Evolutionary conservation across 805 yeast species (phyloP).

Genomic region (Candida schatavii): DNA sequence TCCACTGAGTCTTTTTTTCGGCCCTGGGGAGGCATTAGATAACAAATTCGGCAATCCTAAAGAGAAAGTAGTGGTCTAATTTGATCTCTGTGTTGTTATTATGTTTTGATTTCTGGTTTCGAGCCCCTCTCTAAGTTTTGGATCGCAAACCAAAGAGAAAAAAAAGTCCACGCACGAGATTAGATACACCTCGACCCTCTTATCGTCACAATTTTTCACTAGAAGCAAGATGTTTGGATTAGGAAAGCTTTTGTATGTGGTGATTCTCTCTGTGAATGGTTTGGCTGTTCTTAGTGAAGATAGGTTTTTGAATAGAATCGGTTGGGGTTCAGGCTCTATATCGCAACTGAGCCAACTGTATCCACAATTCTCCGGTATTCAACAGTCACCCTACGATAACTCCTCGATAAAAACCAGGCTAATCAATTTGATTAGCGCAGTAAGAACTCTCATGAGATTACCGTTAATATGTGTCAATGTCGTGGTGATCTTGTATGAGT

Average conservation of each 20-base stretch:
- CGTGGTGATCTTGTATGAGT: conserved; percentile 65
- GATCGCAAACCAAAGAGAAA: neutral
- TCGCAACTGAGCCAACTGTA: conserved; percentile 17
- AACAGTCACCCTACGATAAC: conserved; percentile 43
- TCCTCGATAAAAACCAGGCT: conserved; percentile 51
- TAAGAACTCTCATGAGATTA: conserved; percentile 70
- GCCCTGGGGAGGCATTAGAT: conserved; percentile 14
- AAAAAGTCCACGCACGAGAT: neutral
- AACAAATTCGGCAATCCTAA: conserved; percentile 7
- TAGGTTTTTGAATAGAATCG: conserved; percentile 65
- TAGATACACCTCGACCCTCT: too few species aligned
- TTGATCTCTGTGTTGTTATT: neutral
- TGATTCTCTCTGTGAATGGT: conserved; percentile 63
- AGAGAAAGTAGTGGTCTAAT: too few species aligned
- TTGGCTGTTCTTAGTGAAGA: conserved; percentile 80
- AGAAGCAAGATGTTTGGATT: conserved; percentile 50
- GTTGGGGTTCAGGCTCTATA: conserved; percentile 26
- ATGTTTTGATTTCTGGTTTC: neutral
- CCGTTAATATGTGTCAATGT: conserved; percentile 70
- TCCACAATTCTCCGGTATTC: conserved; percentile 13
- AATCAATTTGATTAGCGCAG: conserved; percentile 66
- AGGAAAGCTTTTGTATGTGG: conserved; percentile 56
- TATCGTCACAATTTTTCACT: too few species aligned
- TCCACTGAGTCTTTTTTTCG: conserved; percentile 37
- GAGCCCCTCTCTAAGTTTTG: neutral